Evolutionary conservation across 345 rosid genomes (phyloP), one percentile per base, ranked within the genome.

Genomic region (Gossypium sturtianum): DNA sequence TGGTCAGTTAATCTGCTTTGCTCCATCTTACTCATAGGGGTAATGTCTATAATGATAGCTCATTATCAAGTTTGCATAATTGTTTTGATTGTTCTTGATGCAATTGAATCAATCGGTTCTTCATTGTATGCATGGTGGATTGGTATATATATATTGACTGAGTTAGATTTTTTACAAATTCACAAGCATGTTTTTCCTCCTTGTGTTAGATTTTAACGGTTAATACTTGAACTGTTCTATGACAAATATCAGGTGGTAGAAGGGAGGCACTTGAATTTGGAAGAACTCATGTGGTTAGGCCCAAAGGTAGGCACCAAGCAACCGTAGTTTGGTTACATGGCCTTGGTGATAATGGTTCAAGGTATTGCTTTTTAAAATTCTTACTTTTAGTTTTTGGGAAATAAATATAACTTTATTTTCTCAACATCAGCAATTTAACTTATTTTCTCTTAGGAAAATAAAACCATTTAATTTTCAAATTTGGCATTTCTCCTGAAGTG

Each of bases 321-420:
- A 95, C 98, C 38, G 86, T 95, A 65, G 94, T 95, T 62, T 95
- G 99, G 99, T 87, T 93, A 48, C 99, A 95, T 81, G 99, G 97
- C 22, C 98, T 92, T 80, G 99, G 98, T n/a, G 99, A 95, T 84
- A 89, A 90, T 76, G 99, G 99, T 74, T 89, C 93, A 0, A 91
- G 98, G 99, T 95, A 85, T 66, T 71, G 60, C 79, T 25, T 77
- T 57, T 56, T 57, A 22, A 57, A 5, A 47, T 49, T 56, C 8
- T 34, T 11, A 19, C 29, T 51, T 6, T 17, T 12, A 45, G 11
- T 7, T 66, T 66, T 45, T 17, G 10, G 57, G 25, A 4, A 5
- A 20, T 43, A 47, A 67, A 8, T 67, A 48, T 47, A 12, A 23
- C 20, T 23, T 67, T 23, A 48, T 23, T 23, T 67, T 48, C 48